Conservation (phyloP, 805 yeast genomes). For the Brettanomyces bruxellensis region DNA sequence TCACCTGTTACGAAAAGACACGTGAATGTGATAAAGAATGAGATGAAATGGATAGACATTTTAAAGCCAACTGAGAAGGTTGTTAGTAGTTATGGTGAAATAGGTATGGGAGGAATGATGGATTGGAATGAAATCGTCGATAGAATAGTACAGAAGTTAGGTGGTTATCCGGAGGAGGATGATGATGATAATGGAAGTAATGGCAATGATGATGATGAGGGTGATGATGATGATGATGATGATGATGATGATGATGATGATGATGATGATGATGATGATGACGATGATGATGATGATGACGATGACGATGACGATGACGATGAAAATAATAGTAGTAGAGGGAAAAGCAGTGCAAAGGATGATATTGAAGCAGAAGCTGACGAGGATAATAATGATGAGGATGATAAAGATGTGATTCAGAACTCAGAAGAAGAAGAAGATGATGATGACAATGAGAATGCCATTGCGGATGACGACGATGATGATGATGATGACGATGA, state of each 20-base stretch:
- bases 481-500: conserved; percentile 8
- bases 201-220: conserved; percentile 25
- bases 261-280: conserved; percentile 21
- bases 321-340: conserved; percentile 20
- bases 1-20: conserved; percentile 48
- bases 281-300: conserved; percentile 17
- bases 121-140: conserved; percentile 57
- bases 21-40: conserved; percentile 42
- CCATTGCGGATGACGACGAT: conserved; percentile 9
- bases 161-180: conserved; percentile 43
- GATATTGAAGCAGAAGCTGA: conserved; percentile 12
- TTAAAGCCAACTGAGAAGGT: conserved; percentile 54
- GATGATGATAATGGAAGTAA: conserved; percentile 42
- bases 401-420: not conserved
- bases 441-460: conserved; percentile 19
- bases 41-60: conserved; percentile 56
- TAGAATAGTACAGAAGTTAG: conserved; percentile 41
- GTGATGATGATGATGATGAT: conserved; percentile 27
- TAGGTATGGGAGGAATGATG: conserved; percentile 65
- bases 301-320: conserved; percentile 23
- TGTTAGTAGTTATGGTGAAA: conserved; percentile 45
- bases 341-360: conserved; percentile 17
- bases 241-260: conserved; percentile 14
- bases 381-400: conserved; percentile 3
- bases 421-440: conserved; percentile 12